Base-by-base conservation (phyloP, 75 land plant species). In the Pinus albicaulis region DNA sequence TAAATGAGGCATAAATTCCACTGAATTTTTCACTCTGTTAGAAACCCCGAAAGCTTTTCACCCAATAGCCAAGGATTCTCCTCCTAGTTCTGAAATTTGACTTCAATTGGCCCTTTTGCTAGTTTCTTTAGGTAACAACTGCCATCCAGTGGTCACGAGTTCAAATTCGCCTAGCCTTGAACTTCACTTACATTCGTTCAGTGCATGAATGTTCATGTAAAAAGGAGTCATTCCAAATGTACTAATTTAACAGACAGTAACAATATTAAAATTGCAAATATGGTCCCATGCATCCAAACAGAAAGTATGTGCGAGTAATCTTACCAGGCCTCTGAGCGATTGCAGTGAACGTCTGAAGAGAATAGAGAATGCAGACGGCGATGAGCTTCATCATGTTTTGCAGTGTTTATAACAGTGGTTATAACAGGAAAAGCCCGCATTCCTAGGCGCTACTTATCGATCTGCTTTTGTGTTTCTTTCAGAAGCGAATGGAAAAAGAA, bases 291-390 rank as follows among this genome's bases (percentile, higher is more conserved):
- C 20, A 7, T n/a, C 38, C 5, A 38, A 8, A 38, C 44, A 68
- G 23, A 15, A 52, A 64, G 13, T 1, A 14, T 64, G 31, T 64
- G 17, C 7, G 3, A 68, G 3, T 20, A 11, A 38, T 8, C 20
- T 68, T 68, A 68, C 71, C 71, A 20, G 71, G 71, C 7, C 41
- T 68, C 52, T 38, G 71, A 38, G 71, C 71, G 34, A 44, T 38
- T 17, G n/a, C 71, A 68, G 48, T 36, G 3, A 38, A 34, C 41
- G 52, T 8, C 0, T 38, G 44, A 19, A 36, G 48, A 10, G n/a
- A 16, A 20, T 19, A 36, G 34, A 68, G 41, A 44, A 68, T 68
- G 34, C 20, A 68, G n/a, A 68, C 48, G n/a, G 22, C 71, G 20
- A n/a, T 38, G 71, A 41, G 17, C 48, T 38, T 38, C 19, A 68